Base-by-base conservation (phyloP, 192 early-diverging fungal genomes). In the Coemansia sp. region DNA sequence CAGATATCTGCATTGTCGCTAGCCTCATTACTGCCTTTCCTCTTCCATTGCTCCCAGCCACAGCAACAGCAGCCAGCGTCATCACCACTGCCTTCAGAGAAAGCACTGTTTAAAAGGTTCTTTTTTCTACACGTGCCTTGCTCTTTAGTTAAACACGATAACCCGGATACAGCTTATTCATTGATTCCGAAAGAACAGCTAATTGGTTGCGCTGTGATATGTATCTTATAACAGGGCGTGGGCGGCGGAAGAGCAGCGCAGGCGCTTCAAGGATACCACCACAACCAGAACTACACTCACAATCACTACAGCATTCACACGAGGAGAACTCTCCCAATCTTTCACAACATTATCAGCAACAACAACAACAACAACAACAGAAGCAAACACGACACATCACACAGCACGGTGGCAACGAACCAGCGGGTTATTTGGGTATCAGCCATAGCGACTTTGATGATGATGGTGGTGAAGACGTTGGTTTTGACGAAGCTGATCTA, bases 141-240 rank as follows among this genome's bases (percentile, higher is more conserved):
- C 32, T 32, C 32, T 32, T 32, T 32, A 32, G 32, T 32, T 4
- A 32, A 32, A 32, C 32, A 32, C 32, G 32, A 32, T 4, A 32
- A 32, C 32, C 4, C 32, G 32, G 32, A 1, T 32, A 32, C 32
- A 2, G 32, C 32, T 32, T 32, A 32, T 32, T 32, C 56, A 56
- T 42, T 47, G 21, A 32, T 43, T 40, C 12, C 18, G 21, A 40
- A 48, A 21, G 32, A 32, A 32, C 32, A 32, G 32, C 32, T 2
- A 32, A 4, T 32, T 32, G 18, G 62, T 47, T 37, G 41, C 32
- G 16, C 7, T 21, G 32, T 48, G 26, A 68, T 32, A 32, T 56
- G 56, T 73, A 63, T 68, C 39, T 64, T 65, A 75, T 75, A 50
- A 58, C 73, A 10, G 73, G 73, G 2, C 73, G 73, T 57, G 63